These are phyloP conservation scores for Eimeria maxima DNA, from an alignment of 169 alveolate species.

Conservation along the genomic window DNA sequence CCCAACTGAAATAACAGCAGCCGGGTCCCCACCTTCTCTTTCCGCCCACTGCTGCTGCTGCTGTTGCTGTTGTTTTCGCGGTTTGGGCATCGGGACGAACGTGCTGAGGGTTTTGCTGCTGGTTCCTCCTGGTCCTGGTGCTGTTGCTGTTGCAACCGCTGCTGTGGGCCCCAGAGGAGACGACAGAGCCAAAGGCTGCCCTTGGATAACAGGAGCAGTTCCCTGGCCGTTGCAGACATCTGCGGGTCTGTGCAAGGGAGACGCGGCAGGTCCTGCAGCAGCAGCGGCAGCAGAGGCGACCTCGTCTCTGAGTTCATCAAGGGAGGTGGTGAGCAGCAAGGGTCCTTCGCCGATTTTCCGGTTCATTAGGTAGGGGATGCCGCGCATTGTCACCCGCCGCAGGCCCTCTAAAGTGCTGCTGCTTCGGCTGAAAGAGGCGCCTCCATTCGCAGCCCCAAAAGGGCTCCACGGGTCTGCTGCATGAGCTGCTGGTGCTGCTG, in stretches of 20 bases:
- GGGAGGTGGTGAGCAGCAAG: constrained; percentile 45
- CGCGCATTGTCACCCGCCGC: background rate
- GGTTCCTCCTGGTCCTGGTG: background rate
- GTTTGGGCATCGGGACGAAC: background rate
- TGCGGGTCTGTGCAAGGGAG: background rate
- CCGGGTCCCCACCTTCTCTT: background rate
- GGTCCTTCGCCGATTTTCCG: constrained; percentile 36
- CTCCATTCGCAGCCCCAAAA: background rate
- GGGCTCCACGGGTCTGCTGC: background rate
- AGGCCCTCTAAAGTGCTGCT: constrained; percentile 7
- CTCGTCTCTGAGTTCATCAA: constrained; percentile 27
- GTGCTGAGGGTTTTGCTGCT: background rate
- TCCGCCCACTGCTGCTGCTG: background rate
- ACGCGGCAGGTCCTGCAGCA: background rate
- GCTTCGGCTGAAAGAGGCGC: background rate
- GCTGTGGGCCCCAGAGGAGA: background rate
- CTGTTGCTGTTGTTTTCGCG: background rate
- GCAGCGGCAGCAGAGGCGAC: constrained; percentile 1
- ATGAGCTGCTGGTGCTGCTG: background rate
- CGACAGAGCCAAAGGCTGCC: background rate
- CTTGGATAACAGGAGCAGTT: background rate
- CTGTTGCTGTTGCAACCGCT: background rate
- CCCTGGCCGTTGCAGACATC: background rate
- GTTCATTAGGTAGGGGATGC: constrained; percentile 28
- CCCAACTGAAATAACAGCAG: background rate